These are phyloP conservation scores for Chenopodium formosanum DNA, from an alignment of 148 eudicot genomes.

Conservation along the genomic window DNA sequence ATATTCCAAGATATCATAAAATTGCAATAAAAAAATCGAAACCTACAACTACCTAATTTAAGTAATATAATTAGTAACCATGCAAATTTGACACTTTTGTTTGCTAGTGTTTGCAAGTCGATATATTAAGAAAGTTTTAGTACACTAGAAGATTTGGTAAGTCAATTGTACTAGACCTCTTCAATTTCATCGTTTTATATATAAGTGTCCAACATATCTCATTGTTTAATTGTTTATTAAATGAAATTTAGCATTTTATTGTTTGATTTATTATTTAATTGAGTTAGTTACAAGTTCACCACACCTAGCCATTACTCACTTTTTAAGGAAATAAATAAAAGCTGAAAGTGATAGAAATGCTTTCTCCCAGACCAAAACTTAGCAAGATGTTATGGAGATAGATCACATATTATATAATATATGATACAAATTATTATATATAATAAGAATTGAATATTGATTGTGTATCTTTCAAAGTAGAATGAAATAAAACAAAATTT, in stretches of 20 bases:
- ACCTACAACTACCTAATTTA: too few relatives aligned
- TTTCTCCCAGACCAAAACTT: neutral
- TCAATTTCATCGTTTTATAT: neutral
- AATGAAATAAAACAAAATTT: neutral
- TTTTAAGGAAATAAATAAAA: constrained; percentile 1
- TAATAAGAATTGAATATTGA: neutral
- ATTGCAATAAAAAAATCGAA: too few relatives aligned
- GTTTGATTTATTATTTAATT: neutral
- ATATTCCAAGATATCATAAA: too few relatives aligned
- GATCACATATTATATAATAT: neutral
- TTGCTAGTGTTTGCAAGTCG: neutral
- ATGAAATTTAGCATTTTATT: neutral
- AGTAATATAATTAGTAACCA: too few relatives aligned
- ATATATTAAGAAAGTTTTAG: neutral
- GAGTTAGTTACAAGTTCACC: constrained; percentile 24
- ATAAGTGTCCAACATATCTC: neutral
- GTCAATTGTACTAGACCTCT: neutral
- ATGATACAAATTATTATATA: neutral
- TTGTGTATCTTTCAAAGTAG: constrained; percentile 3
- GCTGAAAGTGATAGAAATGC: constrained; percentile 12
- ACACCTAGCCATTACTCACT: constrained; percentile 9
- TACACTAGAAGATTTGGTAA: neutral
- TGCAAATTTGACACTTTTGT: neutral
- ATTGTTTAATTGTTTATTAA: too few relatives aligned
- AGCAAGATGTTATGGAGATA: constrained; percentile 15